Base-by-base conservation (phyloP, 2,329 filamentous ascomycete species). In the Xylaria sp. region DNA sequence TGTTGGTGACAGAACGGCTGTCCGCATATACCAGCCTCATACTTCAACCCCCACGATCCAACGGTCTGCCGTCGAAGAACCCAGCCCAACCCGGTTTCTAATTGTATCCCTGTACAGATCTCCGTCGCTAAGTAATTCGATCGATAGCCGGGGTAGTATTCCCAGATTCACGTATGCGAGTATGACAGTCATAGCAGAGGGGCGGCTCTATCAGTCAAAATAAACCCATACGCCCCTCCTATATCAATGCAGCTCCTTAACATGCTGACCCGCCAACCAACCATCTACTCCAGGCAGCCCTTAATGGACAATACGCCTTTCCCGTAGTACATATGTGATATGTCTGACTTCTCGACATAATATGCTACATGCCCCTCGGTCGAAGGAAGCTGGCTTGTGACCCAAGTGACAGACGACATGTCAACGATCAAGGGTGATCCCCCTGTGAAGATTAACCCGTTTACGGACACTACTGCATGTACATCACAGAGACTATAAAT, bases 1-100 rank as follows among this genome's bases (percentile, higher is more conserved):
- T 67, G 53, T 54, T 54, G 64, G 63, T 60, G 33, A 58, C 43
- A 59, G 53, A 23, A 35, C 67, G 68, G 70, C 58, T 59, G 19
- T 60, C 60, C 63, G 65, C 70, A 69, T 68, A 60, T 63, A 51
- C 59, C 59, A 64, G 61, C 61, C 59, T 68, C 61, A 38, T 44
- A 46, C 53, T 47, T 56, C 52, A 47, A 54, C 60, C 56, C 49
- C 63, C 56, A 37, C 52, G 47, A 55, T 58, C 62, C 60, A 66
- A 65, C 64, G 43, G 54, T 53, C 49, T 64, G 11, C 48, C 37
- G 53, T 51, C 44, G 54, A 62, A 49, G 13, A 61, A 52, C 60
- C 58, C 48, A 53, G 47, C 63, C 65, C 59, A 64, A 57, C 54
- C 57, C 48, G 37, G 41, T 58, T 62, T 57, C 44, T 59, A 46